Percentiles rank a stretch among this genome's conserved stretches.
These are phyloP conservation scores for Chaetomiaceae sp. DNA, from an alignment of 2,329 filamentous ascomycete species.

Conservation along the genomic window DNA sequence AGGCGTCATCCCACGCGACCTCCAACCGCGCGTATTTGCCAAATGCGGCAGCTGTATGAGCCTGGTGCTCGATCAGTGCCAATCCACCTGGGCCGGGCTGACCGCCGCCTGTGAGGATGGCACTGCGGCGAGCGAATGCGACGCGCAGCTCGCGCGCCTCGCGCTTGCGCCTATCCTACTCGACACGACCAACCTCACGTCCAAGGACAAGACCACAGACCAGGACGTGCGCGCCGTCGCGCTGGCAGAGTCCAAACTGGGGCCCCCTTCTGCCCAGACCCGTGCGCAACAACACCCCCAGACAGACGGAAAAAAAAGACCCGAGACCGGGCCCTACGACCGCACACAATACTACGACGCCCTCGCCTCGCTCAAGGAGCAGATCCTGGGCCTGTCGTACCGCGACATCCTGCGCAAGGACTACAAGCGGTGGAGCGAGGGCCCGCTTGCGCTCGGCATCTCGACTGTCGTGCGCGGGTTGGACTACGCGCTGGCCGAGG, in stretches of 20 bases:
- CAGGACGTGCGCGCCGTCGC: slow-evolving; percentile 55
- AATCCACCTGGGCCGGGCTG: slow-evolving; percentile 53
- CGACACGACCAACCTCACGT: slow-evolving; percentile 64
- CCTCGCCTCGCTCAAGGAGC: slow-evolving; percentile 61
- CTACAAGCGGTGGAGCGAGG: slow-evolving; percentile 73
- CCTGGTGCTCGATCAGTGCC: slow-evolving; percentile 59
- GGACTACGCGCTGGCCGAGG: slow-evolving; percentile 53
- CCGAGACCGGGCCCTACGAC: slow-evolving; percentile 42
- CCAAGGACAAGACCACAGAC: slow-evolving; percentile 60
- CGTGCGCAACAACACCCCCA: neutral
- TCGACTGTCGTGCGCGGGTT: slow-evolving; percentile 62
- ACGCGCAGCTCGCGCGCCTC: slow-evolving; percentile 55
- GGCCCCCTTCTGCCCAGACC: neutral
- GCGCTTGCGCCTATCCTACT: slow-evolving; percentile 68
- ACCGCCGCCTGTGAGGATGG: slow-evolving; percentile 25
- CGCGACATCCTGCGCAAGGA: slow-evolving; percentile 73
- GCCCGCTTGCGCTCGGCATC: slow-evolving; percentile 58
- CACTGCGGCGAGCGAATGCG: slow-evolving; percentile 28
- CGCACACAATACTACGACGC: slow-evolving; percentile 54
- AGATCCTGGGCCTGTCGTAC: slow-evolving; percentile 57
- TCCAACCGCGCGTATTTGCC: slow-evolving; percentile 55
- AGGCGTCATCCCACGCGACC: slow-evolving; percentile 42
- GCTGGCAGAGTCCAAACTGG: slow-evolving; percentile 52
- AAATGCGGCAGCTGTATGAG: slow-evolving; percentile 70
- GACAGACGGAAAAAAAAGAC: neutral